Conservation (phyloP, 1,139 yeast species). For the Meyerozyma athensensis region DNA sequence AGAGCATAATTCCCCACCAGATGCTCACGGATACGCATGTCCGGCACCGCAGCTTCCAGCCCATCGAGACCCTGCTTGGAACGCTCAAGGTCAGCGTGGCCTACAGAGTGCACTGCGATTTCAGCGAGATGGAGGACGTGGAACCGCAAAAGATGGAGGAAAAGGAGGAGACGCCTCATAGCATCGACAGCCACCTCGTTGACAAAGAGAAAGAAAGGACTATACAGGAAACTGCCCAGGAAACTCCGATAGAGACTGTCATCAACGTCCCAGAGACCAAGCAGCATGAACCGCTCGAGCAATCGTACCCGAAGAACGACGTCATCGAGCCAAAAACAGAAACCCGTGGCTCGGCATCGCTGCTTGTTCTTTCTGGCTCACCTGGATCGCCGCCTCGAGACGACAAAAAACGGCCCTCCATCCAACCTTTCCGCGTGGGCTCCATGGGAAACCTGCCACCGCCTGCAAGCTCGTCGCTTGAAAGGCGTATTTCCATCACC, state of each 20-base stretch:
- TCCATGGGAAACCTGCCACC: slow-evolving; percentile 52
- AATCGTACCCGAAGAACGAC: slow-evolving; percentile 9
- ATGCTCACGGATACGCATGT: slow-evolving; percentile 48
- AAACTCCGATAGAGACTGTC: too few relatives aligned
- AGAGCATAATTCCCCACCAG: slow-evolving; percentile 50
- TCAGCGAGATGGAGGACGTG: slow-evolving; percentile 23
- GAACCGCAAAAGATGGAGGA: not conserved
- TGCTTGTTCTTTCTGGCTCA: not conserved
- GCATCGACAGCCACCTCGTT: not conserved
- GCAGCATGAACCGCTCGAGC: not conserved
- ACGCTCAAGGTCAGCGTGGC: slow-evolving; percentile 70
- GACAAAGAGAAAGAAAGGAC: not conserved
- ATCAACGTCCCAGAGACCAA: slow-evolving; percentile 2
- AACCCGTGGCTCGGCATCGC: not conserved
- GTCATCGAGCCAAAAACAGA: slow-evolving; percentile 1
- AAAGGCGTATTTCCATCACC: slow-evolving; percentile 40
- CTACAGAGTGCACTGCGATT: slow-evolving; percentile 67
- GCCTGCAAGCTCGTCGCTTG: slow-evolving; percentile 29
- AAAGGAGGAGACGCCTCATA: not conserved
- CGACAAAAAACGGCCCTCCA: slow-evolving; percentile 23
- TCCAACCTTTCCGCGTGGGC: slow-evolving; percentile 61
- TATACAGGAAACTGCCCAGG: not conserved
- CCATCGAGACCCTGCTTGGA: slow-evolving; percentile 74
- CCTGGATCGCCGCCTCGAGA: slow-evolving; percentile 4
- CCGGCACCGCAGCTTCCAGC: slow-evolving; percentile 56